Evolutionary conservation across 176 grass and related monocot genomes (phyloP), one percentile per base, ranked within the genome.

Genomic region (Lolium rigidum): DNA sequence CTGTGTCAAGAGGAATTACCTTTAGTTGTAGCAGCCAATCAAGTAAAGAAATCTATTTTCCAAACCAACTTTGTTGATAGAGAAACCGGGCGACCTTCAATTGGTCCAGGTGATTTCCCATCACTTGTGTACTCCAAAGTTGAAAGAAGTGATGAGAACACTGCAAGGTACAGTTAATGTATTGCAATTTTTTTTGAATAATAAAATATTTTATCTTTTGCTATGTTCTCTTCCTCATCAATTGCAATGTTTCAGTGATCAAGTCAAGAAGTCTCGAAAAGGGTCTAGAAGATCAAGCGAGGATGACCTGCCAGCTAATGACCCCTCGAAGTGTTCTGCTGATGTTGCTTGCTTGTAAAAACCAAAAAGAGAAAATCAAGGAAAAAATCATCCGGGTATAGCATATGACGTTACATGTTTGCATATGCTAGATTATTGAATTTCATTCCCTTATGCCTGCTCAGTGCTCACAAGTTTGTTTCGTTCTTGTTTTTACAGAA

Each of bases 61-160:
- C 86, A 92, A 67, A 86, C 82, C 73, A 98, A 98, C 81, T 98
- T 98, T 92, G 96, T 98, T 74, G 81, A 89, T 84, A 91, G 96
- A 80, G 88, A 95, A 88, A 81, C 85, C 64, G 96, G 95, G 63
- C 77, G 92, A 59, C 93, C 93, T 79, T 86, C 88, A 85, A 95
- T 98, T 91, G 72, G 82, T 66, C 92, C 92, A 22, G 74, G 80
- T 50, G 96, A 98, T 71, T 92, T 98, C 26, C 74, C 81, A 5
- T 46, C 90, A 80, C 74, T 94, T 59, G 74, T 89, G 48, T 84
- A 68, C 41, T 65, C 68, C 31, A 83, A 89, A 90, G 35, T 31
- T 91, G 77, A 86, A 1, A 51, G 60, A 16, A 64, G 39, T 73
- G 74, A 25, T 56, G 74, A 80, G 80, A 88, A 55, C 86, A 92